Base-by-base conservation (phyloP, 306 rosid genomes). In the Cucumis hystrix region DNA sequence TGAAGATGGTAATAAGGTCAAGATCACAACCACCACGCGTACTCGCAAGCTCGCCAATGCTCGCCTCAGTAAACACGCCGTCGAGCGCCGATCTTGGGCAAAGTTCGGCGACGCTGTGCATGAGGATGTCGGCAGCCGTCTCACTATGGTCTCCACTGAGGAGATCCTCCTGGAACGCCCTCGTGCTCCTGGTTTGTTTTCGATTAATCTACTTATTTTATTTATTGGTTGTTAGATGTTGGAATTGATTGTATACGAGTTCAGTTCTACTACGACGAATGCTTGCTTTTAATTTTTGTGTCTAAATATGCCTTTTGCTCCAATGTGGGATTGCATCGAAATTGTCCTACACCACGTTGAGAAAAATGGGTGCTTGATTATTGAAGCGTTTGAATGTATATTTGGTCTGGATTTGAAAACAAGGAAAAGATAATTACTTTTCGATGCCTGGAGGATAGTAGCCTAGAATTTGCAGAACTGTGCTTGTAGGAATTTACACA, bases 111-210 rank as follows among this genome's bases (percentile, higher is more conserved):
- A 91, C 39, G 97, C 97, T 10, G 90, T 87, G 1, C 90, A 91
- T 8, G 97, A 93, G 70, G 98, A 93, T 7, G 91, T 93, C 21
- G 92, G 96, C 37, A 80, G 83, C 62, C 84, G 94, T 66, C 98
- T 91, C 72, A 93, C 98, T 45, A 85, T 93, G 96, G 89, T 93
- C 43, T 93, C 98, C 83, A 93, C 98, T 0, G 98, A 93, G 65
- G 98, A 93, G 87, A 91, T 93, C 79, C 67, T 88, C 54, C 91
- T 93, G 7, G 97, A 93, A 83, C 96, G 96, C 37, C 92, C 98
- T 37, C 89, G 89, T 84, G 91, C 96, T 67, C 96, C 85, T 0
- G 98, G 72, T 65, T 39, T 8, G 72, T 65, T 39, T 39, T 65
- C 51, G 23, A 65, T 33, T 8, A 37, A 65, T 37, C 51, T 65